Conservation (phyloP, 495 filamentous ascomycete species). For the Aspergillus steynii region DNA sequence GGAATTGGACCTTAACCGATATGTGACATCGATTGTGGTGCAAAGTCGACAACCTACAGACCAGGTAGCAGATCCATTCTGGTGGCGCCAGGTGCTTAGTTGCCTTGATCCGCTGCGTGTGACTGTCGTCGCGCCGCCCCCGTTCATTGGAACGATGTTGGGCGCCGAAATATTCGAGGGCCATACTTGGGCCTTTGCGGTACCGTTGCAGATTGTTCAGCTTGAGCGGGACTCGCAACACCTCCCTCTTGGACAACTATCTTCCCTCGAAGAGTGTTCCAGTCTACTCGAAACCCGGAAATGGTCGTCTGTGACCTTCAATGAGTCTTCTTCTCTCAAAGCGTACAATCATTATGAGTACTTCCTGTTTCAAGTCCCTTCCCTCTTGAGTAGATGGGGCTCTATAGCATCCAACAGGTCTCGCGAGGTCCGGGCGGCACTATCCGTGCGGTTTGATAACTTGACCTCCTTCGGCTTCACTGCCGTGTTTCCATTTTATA, state of each 20-base stretch:
- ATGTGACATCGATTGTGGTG: constrained; percentile 37
- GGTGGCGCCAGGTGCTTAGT: constrained; percentile 35
- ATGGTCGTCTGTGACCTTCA: constrained; percentile 40
- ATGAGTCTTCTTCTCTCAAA: constrained; percentile 43
- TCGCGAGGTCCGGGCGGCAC: constrained; percentile 6
- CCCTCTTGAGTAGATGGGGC: constrained; percentile 37
- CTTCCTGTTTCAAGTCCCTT: constrained; percentile 39
- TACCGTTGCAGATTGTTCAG: constrained; percentile 35
- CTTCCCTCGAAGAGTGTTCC: constrained; percentile 15
- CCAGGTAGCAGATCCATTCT: constrained; percentile 22
- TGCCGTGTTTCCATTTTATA: constrained; percentile 48
- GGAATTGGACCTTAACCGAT: constrained; percentile 23
- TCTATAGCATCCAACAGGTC: constrained; percentile 5
- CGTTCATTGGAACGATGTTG: constrained; percentile 32
- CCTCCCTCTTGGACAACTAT: neutral
- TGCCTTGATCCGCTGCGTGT: constrained; percentile 33
- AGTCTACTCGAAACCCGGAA: constrained; percentile 26
- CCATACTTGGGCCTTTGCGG: constrained; percentile 45
- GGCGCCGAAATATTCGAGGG: constrained; percentile 30
- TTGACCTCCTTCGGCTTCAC: constrained; percentile 41
- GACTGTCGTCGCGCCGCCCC: constrained; percentile 38
- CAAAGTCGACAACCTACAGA: constrained; percentile 14
- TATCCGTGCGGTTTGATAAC: constrained; percentile 18
- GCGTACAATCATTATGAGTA: constrained; percentile 49
- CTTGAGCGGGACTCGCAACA: constrained; percentile 20